Conservation (phyloP, 2,329 filamentous ascomycete species). For the Cercospora janseana region DNA sequence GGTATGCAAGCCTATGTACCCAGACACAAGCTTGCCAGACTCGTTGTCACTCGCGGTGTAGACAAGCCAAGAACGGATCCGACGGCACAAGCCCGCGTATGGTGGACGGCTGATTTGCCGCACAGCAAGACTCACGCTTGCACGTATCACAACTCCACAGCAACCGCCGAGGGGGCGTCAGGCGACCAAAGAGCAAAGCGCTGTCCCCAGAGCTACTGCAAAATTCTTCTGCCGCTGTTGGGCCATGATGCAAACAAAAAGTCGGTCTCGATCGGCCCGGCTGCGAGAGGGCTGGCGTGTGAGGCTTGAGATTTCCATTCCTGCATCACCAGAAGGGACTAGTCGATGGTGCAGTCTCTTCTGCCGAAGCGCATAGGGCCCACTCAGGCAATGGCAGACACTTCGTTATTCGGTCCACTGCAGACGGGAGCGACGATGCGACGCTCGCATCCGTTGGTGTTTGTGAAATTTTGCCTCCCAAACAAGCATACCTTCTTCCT, state of each 20-base stretch:
- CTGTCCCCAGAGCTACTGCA: background rate
- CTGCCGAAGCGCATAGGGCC: constrained; percentile 9
- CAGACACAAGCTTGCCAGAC: background rate
- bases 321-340: background rate
- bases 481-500: background rate
- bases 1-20: background rate
- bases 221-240: background rate
- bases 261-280: background rate
- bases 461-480: background rate
- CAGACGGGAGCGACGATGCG: constrained; percentile 7
- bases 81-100: too few relatives aligned
- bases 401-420: constrained; percentile 7
- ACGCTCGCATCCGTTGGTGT: constrained; percentile 3
- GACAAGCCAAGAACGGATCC: too few relatives aligned
- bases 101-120: background rate
- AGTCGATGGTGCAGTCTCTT: constrained; percentile 3
- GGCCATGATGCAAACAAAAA: background rate
- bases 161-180: background rate
- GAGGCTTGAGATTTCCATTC: constrained; percentile 10
- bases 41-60: background rate
- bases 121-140: background rate
- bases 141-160: background rate
- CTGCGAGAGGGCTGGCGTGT: background rate
- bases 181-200: background rate
- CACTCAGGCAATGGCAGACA: constrained; percentile 12